A percentile compares a stretch with the other conserved stretches of the same genome.
phyloP scores from a whole-genome alignment of 352 stramenopile species.

The Paralagenidium karlingii region DNA sequence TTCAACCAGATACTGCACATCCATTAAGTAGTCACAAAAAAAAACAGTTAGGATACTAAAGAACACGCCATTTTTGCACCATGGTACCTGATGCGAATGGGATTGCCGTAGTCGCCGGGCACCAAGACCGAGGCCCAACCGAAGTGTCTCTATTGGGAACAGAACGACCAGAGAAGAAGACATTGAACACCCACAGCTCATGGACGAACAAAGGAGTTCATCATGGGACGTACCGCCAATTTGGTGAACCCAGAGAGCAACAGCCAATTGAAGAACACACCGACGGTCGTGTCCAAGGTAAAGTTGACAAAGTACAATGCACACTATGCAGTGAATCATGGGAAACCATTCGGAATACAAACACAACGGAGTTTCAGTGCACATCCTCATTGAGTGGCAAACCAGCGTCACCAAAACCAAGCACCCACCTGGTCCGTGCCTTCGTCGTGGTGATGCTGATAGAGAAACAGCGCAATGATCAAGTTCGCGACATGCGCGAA shows the following conservation, averaged over 20 bases:
- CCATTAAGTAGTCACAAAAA: neutral
- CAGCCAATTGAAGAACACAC: conserved; percentile 73
- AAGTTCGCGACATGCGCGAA: conserved; percentile 79
- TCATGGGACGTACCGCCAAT: conserved; percentile 26
- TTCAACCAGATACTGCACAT: conserved; percentile 36
- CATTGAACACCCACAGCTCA: neutral
- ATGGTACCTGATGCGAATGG: conserved; percentile 28
- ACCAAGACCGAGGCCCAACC: conserved; percentile 43
- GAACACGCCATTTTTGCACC: neutral
- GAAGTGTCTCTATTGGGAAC: conserved; percentile 8
- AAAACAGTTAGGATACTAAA: neutral
- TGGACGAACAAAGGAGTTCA: too few relatives aligned
- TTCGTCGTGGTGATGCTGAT: conserved; percentile 34
- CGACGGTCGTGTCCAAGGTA: conserved; percentile 74
- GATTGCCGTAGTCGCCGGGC: conserved; percentile 70
- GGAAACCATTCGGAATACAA: too few relatives aligned
- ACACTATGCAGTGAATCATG: conserved; percentile 28
- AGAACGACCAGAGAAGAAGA: neutral
- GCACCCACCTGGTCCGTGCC: conserved; percentile 39
- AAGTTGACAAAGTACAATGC: conserved; percentile 87
- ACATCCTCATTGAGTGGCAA: too few relatives aligned
- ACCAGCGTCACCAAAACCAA: conserved; percentile 12
- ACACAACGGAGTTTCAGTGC: too few relatives aligned
- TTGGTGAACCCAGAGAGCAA: conserved; percentile 48
- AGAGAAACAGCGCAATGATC: conserved; percentile 79